phyloP scores from a whole-genome alignment of 2,329 filamentous ascomycete species.

The Dothistroma pini region DNA sequence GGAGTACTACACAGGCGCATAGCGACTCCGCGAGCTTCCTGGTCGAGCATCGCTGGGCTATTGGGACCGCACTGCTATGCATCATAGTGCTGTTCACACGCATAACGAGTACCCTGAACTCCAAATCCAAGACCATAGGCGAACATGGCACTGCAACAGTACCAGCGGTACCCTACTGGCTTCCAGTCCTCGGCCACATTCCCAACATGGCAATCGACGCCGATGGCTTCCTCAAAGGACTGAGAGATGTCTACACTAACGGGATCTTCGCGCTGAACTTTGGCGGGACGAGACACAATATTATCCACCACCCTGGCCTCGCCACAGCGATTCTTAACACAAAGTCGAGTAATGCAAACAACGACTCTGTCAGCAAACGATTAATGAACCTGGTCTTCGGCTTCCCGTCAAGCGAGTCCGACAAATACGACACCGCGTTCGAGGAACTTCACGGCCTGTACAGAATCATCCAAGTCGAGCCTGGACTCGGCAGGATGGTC shows the following conservation, averaged over 20 bases:
- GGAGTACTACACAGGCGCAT: not conserved
- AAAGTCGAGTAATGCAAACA: slow-evolving; percentile 32
- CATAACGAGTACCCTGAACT: slow-evolving; percentile 17
- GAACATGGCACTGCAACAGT: slow-evolving; percentile 25
- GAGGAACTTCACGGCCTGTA: slow-evolving; percentile 35
- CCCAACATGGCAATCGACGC: slow-evolving; percentile 48
- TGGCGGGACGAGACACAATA: slow-evolving; percentile 48
- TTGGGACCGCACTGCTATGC: not conserved
- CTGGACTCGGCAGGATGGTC: slow-evolving; percentile 44
- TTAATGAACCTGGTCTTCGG: slow-evolving; percentile 41
- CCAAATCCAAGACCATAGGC: slow-evolving; percentile 10
- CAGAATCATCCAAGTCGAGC: slow-evolving; percentile 47
- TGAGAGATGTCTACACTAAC: slow-evolving; percentile 38
- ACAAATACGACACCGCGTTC: slow-evolving; percentile 36
- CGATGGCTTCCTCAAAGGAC: slow-evolving; percentile 42
- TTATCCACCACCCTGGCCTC: slow-evolving; percentile 50
- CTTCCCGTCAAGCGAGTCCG: slow-evolving; percentile 36
- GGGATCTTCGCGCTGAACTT: slow-evolving; percentile 50
- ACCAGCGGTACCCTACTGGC: slow-evolving; percentile 54
- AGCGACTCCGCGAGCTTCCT: not conserved
- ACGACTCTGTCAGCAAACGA: slow-evolving; percentile 26
- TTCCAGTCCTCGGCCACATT: slow-evolving; percentile 56
- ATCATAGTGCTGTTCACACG: slow-evolving; percentile 21
- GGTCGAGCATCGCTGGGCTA: not conserved
- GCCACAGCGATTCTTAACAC: slow-evolving; percentile 40